phyloP scores from a whole-genome alignment of 2,329 filamentous ascomycete species.

The Cladosporium velox region DNA sequence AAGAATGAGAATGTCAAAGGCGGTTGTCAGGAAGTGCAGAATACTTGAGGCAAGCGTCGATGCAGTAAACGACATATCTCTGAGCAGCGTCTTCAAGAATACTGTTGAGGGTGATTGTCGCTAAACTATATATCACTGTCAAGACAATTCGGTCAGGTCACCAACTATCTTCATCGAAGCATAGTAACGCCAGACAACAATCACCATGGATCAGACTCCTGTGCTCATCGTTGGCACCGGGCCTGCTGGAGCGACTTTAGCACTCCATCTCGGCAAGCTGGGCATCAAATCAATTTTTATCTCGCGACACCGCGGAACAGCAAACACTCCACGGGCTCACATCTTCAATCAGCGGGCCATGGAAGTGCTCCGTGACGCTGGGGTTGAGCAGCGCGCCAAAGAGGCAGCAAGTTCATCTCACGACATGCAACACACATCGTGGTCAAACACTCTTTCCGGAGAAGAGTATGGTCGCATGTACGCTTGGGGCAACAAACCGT shows the following conservation, averaged over 20 bases:
- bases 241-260: slow-evolving; percentile 25
- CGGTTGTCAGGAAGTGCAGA: no score
- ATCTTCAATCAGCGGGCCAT: slow-evolving; percentile 59
- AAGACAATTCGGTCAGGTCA: no score
- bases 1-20: no score
- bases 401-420: slow-evolving; percentile 32
- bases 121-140: no score
- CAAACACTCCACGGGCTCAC: slow-evolving; percentile 60
- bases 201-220: background rate
- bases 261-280: slow-evolving; percentile 20
- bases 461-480: slow-evolving; percentile 42
- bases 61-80: no score
- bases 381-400: slow-evolving; percentile 37
- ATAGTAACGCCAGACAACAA: no score
- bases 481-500: slow-evolving; percentile 41
- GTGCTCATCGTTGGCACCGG: slow-evolving; percentile 28
- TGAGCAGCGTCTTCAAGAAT: no score
- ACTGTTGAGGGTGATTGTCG: no score
- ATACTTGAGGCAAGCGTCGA: no score
- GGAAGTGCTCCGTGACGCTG: slow-evolving; percentile 41
- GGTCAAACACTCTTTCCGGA: slow-evolving; percentile 42
- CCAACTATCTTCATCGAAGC: no score
- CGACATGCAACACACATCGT: slow-evolving; percentile 40
- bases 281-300: slow-evolving; percentile 54
- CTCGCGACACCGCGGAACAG: slow-evolving; percentile 50